Conservation (phyloP, 192 early-diverging fungal genomes). For the Umbelopsis vinacea region DNA sequence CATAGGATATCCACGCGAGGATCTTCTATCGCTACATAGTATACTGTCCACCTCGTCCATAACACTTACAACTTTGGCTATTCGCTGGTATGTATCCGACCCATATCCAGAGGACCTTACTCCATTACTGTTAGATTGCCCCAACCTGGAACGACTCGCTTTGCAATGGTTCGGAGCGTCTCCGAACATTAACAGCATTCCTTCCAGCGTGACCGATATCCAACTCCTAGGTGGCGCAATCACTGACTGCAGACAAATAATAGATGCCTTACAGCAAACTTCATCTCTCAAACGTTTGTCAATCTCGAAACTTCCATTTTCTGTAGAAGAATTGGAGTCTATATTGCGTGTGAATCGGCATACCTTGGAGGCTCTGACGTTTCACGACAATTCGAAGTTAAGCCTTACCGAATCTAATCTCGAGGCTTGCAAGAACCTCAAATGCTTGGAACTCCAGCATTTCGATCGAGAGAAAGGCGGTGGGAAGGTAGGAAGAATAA, state of each 20-base stretch:
- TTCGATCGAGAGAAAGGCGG: slow-evolving; percentile 1
- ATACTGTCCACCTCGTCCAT: not conserved
- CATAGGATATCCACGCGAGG: not conserved
- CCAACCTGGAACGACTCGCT: not conserved
- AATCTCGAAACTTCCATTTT: too few relatives aligned
- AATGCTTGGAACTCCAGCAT: not conserved
- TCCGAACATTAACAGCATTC: not conserved
- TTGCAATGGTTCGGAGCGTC: not conserved
- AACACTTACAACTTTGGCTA: not conserved
- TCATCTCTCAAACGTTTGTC: too few relatives aligned
- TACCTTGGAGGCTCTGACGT: not conserved
- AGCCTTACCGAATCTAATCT: not conserved
- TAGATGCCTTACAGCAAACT: too few relatives aligned
- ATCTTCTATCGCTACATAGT: not conserved
- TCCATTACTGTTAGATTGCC: not conserved
- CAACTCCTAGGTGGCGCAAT: too few relatives aligned
- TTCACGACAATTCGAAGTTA: not conserved
- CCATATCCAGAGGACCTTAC: not conserved
- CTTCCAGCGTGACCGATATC: too few relatives aligned
- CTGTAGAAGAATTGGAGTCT: not conserved
- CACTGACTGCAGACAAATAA: too few relatives aligned
- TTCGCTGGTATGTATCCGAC: not conserved
- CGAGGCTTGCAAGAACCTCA: not conserved
- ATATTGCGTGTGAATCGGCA: not conserved
- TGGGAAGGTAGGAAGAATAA: not conserved